Evolutionary conservation across 2,329 filamentous ascomycete species (phyloP).

Genomic region (Didymosphaeria variabile): DNA sequence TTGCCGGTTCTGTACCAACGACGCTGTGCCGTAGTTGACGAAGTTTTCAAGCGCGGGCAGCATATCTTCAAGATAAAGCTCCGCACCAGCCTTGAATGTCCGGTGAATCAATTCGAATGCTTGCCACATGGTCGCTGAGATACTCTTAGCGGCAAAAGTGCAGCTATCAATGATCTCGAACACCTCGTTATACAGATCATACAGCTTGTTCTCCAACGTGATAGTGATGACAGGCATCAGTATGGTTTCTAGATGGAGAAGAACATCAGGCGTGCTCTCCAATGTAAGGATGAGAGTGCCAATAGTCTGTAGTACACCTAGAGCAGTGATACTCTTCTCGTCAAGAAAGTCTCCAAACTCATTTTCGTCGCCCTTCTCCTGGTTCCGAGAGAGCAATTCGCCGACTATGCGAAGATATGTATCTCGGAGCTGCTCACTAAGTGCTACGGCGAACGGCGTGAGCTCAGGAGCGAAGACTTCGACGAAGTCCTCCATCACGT

Average conservation of each 20-base stretch:
- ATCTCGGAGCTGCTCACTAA: slow-evolving; percentile 94
- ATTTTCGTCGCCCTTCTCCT: slow-evolving; percentile 76
- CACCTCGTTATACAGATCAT: slow-evolving; percentile 96
- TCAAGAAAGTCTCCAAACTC: slow-evolving; percentile 90
- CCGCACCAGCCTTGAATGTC: slow-evolving; percentile 95
- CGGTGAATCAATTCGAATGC: slow-evolving; percentile 96
- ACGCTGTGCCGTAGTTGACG: slow-evolving; percentile 86
- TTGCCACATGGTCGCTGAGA: slow-evolving; percentile 97
- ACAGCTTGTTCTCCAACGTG: slow-evolving; percentile 96
- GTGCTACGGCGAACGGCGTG: slow-evolving; percentile 93
- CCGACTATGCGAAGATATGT: slow-evolving; percentile 94
- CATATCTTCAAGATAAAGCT: slow-evolving; percentile 99
- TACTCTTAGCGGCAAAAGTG: slow-evolving; percentile 95
- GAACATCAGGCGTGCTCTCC: slow-evolving; percentile 95
- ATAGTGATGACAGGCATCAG: slow-evolving; percentile 97
- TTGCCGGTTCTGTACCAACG: slow-evolving; percentile 81
- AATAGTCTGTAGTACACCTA: slow-evolving; percentile 96
- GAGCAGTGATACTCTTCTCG: slow-evolving; percentile 97
- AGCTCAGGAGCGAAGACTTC: slow-evolving; percentile 98
- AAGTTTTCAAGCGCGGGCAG: slow-evolving; percentile 97
- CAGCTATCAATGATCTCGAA: slow-evolving; percentile 99
- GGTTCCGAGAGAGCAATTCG: slow-evolving; percentile 88
- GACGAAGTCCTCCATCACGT: slow-evolving; percentile 99
- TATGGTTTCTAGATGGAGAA: slow-evolving; percentile 92
- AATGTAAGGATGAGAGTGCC: slow-evolving; percentile 95